Conservation (phyloP, 306 rosid species). For the Senna tora region DNA sequence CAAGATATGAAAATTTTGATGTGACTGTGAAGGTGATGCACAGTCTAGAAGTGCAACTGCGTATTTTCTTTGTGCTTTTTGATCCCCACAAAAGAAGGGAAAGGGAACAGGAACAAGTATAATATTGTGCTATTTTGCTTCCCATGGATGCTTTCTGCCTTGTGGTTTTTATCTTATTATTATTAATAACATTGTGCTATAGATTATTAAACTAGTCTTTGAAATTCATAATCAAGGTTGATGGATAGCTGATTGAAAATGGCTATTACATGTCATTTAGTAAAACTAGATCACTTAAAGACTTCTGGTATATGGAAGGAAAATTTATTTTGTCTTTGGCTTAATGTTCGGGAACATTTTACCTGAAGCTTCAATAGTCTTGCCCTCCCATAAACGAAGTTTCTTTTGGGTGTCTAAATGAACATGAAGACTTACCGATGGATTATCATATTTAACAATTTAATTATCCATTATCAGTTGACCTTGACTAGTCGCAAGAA, state of each 20-base stretch:
- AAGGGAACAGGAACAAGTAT: not conserved
- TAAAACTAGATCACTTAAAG: not conserved
- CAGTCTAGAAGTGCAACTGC: constrained; percentile 8
- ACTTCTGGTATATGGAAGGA: constrained; percentile 7
- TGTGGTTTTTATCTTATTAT: too few relatives aligned
- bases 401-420: not conserved
- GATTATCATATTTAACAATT: not conserved
- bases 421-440: not conserved
- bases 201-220: not conserved
- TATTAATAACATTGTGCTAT: not conserved
- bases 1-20: not conserved
- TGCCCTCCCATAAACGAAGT: not conserved
- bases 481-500: constrained; percentile 21
- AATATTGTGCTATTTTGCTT: not conserved
- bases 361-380: not conserved
- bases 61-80: not conserved
- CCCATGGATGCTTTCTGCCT: not conserved
- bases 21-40: not conserved
- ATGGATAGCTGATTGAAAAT: constrained; percentile 13
- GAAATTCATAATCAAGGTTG: not conserved
- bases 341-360: too few relatives aligned
- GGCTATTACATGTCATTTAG: not conserved
- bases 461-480: not conserved
- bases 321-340: not conserved
- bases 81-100: not conserved